Evolutionary conservation across 2,329 filamentous ascomycete species (phyloP), one percentile per base, ranked within the genome.

Genomic region (Fusarium solani-melongenae): DNA sequence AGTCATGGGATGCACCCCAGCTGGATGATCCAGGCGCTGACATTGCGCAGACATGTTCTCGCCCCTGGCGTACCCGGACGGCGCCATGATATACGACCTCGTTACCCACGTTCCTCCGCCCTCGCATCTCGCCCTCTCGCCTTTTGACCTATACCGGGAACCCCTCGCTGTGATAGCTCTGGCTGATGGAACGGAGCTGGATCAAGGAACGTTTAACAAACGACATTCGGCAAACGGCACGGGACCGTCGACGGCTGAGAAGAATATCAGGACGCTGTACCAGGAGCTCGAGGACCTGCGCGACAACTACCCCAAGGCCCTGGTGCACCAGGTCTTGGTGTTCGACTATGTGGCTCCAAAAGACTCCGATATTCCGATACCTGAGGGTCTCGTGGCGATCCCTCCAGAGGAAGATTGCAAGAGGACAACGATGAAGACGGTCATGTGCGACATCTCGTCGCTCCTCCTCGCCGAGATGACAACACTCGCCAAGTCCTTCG

Each of bases 131-230:
- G 89, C 94, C 22, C 85, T 97, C 44, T 93, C 93, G 39, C 95
- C 96, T 1, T 98, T 98, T 85, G 96, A 99, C 81, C 86, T 96
- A 49, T 97, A 94, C 81, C 90, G 95, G 76, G 94, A 97, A 81
- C 93, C 94, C 10, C 87, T 98, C 62, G 90, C 93, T 60, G 88
- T 98, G 29, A 89, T 99, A 71, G 96, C 94, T 4, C 87, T 98
- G 67, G 93, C 94, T 17, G 96, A 98, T 82, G 94, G 93, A 56
- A 83, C 85, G 44, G 94, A 97, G 81, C 86, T 94, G 29, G 83
- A 86, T 67, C 86, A 86, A 69, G 81, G 84, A 6, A 82, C 84
- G 49, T 89, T 90, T 72, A 88, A 84, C 81, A 89, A 88, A 76
- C 84, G 88, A 46, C 84, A 86, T 60, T 91, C 89, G 14, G 81